Conservation (phyloP, 495 filamentous ascomycete species). For the Evernia prunastri region DNA sequence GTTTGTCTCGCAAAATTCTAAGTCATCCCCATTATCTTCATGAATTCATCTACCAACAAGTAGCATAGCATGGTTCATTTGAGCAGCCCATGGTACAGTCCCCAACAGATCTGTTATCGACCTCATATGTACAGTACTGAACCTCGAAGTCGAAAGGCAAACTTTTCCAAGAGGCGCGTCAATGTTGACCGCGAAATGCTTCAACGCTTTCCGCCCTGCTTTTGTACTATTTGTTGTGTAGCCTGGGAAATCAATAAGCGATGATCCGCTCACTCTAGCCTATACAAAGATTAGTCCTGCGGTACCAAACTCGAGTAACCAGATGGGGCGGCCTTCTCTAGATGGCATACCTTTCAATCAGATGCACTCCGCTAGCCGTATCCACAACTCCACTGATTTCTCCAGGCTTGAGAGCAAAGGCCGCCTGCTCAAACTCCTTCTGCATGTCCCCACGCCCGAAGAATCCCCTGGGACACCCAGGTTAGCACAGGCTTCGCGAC, state of each 20-base stretch:
- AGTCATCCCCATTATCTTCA: background rate
- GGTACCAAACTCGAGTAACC: background rate
- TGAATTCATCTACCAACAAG: background rate
- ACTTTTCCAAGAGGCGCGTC: background rate
- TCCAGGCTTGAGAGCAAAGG: constrained; percentile 77
- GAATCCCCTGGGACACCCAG: constrained; percentile 57
- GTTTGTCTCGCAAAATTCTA: background rate
- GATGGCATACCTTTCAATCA: constrained; percentile 78
- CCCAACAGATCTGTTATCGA: background rate
- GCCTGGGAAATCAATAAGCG: background rate
- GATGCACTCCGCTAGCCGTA: constrained; percentile 89
- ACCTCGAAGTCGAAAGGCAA: background rate
- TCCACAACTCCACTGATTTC: constrained; percentile 81
- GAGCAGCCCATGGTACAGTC: background rate
- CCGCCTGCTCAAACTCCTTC: constrained; percentile 94
- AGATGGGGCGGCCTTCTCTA: background rate
- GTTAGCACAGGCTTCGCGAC: constrained; percentile 8
- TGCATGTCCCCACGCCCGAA: constrained; percentile 96
- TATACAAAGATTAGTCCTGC: background rate
- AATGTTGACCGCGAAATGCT: background rate
- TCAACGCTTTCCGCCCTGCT: background rate
- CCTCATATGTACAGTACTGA: background rate
- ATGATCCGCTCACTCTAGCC: background rate
- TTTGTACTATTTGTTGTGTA: background rate
- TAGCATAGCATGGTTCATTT: background rate